phyloP scores from a whole-genome alignment of 441 rosid species.

The Gossypium gossypioides region DNA sequence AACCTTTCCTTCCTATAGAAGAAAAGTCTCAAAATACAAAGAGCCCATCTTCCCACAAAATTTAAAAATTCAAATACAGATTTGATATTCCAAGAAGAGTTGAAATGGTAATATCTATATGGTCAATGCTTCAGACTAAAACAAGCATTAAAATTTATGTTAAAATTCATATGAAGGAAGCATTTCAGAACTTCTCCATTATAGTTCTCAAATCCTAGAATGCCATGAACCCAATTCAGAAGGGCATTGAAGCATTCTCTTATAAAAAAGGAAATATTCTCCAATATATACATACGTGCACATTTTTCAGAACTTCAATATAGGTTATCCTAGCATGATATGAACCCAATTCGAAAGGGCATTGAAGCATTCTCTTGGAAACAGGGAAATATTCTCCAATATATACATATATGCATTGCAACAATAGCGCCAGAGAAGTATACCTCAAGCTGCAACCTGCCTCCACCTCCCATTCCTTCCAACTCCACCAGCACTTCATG shows the following conservation, averaged over 20 bases:
- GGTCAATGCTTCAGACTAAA: not conserved
- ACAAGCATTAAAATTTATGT: not conserved
- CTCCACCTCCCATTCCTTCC: conserved; percentile 98
- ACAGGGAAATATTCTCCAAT: not conserved
- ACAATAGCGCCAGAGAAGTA: conserved; percentile 18
- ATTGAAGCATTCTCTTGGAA: too few relatives aligned
- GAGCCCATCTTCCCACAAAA: not conserved
- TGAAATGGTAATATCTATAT: not conserved
- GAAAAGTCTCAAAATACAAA: not conserved
- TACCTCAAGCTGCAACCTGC: conserved; percentile 82
- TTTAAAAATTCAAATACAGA: not conserved
- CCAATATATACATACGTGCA: not conserved
- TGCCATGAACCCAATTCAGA: not conserved
- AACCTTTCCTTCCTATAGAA: not conserved
- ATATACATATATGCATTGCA: not conserved
- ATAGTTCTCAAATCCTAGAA: not conserved
- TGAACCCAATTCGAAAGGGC: too few relatives aligned
- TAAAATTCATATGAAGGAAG: not conserved
- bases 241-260: not conserved
- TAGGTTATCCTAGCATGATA: too few relatives aligned
- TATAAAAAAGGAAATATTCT: not conserved
- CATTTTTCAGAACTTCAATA: too few relatives aligned
- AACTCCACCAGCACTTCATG: conserved; percentile 68
- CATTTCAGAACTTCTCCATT: not conserved
- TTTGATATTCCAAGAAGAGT: not conserved